Evolutionary conservation across 495 filamentous ascomycete species (phyloP), one percentile per base, ranked within the genome.

Genomic region (Podospora didyma): DNA sequence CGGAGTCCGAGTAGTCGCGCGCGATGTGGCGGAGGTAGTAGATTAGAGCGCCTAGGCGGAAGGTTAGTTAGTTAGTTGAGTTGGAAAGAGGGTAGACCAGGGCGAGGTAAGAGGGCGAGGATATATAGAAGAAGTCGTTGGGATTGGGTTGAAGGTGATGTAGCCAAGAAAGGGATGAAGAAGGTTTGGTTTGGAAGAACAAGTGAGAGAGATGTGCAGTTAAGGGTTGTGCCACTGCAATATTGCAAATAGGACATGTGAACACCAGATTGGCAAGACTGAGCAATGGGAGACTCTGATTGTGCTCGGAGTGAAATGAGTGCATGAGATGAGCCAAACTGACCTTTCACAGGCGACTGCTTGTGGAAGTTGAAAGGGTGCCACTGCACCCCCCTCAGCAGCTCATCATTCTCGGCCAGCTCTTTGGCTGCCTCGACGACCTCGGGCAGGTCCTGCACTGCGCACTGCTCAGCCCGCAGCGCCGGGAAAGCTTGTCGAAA

Each of bases 11-110:
- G 28, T 68, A 75, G 46, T 75, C 68, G 17, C 72, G 68, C 17
- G 69, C 31, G 21, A 71, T 65, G 34, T 72, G 70, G 3, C 72
- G 61, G 23, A 75, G 58, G 49, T 72, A 65, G 48, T 75, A 75
- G 12, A 71, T 41, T 3, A 68, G 56, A 0, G 71, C 70, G 12
- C 69, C 69, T 64, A 9, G 28, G 16, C 56, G 42, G 9, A 31
- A 31, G 9, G 9, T n/a, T 26, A 9, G 21, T 37, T 23, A 20
- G 37, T 46, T 24, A 31, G 28, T 44, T 16, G 23, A n/a, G 48
- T 24, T 19, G 23, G 50, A n/a, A 34, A 24, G 4, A 19, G 7
- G 23, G 46, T 31, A n/a, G 28, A 12, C 7, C 54, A 20, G 22
- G 12, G 37, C 37, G 3, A 3, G 37, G 37, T 5, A 14, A 17